phyloP scores from a whole-genome alignment of 257 asterid genomes.

The Knoxia roxburghii region DNA sequence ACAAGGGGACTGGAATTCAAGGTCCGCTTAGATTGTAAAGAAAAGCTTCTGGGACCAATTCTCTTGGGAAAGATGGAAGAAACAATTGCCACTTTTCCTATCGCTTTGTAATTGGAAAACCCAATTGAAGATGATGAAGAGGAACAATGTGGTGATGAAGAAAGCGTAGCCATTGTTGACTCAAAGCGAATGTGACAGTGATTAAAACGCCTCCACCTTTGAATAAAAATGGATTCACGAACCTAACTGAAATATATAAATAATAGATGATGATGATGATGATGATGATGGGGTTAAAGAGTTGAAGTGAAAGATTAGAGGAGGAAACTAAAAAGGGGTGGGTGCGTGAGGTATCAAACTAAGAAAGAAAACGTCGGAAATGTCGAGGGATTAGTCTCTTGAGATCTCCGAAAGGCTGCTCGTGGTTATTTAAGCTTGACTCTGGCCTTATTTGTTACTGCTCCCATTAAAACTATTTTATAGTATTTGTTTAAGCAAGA shows the following conservation, averaged over 20 bases:
- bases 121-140: slow-evolving; percentile 43
- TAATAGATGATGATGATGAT: background rate
- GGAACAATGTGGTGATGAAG: slow-evolving; percentile 51
- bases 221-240: slow-evolving; percentile 7
- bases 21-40: slow-evolving; percentile 43
- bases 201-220: slow-evolving; percentile 3
- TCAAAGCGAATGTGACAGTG: background rate
- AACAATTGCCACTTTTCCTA: slow-evolving; percentile 14
- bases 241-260: background rate
- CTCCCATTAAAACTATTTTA: too few species aligned
- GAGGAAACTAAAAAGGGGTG: background rate
- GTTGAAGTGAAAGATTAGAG: background rate
- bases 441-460: background rate
- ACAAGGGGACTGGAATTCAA: slow-evolving; percentile 35
- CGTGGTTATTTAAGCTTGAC: background rate
- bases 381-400: slow-evolving; percentile 61
- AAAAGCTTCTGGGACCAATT: slow-evolving; percentile 28
- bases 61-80: slow-evolving; percentile 27
- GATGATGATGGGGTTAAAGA: slow-evolving; percentile 1
- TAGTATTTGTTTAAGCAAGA: too few species aligned
- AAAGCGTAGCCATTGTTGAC: slow-evolving; percentile 44
- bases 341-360: background rate
- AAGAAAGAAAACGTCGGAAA: slow-evolving; percentile 33
- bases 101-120: slow-evolving; percentile 23
- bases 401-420: slow-evolving; percentile 86